Percentiles rank a stretch among this genome's conserved stretches.
Conservation (phyloP, 306 rosid species). For the Geum urbanum region DNA sequence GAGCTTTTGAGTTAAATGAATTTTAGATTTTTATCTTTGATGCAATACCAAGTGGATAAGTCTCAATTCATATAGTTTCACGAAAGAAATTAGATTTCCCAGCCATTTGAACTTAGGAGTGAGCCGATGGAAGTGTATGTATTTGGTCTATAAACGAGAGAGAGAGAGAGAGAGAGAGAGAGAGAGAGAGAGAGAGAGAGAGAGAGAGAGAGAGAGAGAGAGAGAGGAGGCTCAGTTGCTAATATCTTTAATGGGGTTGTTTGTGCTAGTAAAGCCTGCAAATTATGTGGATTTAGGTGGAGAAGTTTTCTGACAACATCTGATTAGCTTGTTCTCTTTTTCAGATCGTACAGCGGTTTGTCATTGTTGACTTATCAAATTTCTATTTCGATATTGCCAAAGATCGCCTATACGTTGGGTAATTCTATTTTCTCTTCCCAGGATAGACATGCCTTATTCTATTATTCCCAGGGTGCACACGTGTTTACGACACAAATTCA, state of each 20-base stretch:
- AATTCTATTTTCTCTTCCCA: constrained; percentile 22
- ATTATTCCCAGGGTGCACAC: not conserved
- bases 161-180: no score
- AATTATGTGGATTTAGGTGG: constrained; percentile 10
- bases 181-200: no score
- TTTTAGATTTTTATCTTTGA: not conserved
- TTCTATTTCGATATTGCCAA: constrained; percentile 94
- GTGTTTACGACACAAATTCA: not conserved
- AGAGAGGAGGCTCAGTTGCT: not conserved
- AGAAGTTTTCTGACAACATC: constrained; percentile 9
- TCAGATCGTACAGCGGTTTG: constrained; percentile 93
- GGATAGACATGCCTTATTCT: not conserved
- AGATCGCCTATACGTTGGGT: constrained; percentile 99
- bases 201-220: no score
- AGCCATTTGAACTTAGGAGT: not conserved
- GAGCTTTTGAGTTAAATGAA: not conserved
- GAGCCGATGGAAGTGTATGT: not conserved
- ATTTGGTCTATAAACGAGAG: not conserved
- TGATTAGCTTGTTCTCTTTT: constrained; percentile 21
- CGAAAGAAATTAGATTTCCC: not conserved
- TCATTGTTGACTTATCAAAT: constrained; percentile 87
- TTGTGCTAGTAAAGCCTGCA: constrained; percentile 15
- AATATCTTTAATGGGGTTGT: not conserved
- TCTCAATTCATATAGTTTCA: not conserved
- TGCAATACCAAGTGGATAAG: not conserved